phyloP scores from a whole-genome alignment of 257 asterid species.

The Thymus quinquecostatus region DNA sequence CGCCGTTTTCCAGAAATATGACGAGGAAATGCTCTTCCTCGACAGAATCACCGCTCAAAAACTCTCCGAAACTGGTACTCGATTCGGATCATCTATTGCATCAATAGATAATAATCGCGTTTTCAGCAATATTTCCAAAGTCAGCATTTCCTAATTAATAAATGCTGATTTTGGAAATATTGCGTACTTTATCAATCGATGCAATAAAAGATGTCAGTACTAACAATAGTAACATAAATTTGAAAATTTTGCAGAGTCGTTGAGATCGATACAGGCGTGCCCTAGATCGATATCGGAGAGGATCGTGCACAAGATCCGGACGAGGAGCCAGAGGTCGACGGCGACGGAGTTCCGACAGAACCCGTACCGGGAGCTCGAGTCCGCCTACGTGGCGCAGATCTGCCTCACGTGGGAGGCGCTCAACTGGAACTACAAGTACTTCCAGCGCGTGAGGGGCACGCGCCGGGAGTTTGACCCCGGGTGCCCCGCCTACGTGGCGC shows the following conservation, averaged over 20 bases:
- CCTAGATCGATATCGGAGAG: conserved; percentile 92
- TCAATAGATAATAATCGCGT: too few species aligned
- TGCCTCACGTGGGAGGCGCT: conserved; percentile 93
- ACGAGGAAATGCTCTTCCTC: conserved; percentile 88
- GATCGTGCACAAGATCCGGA: conserved; percentile 50
- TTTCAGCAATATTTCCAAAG: background rate
- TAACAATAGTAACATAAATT: too few species aligned
- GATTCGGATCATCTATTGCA: too few species aligned
- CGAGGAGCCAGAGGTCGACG: conserved; percentile 38
- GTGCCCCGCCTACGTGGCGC: conserved; percentile 79
- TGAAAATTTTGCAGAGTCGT: conserved; percentile 56
- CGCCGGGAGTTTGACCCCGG: conserved; percentile 63
- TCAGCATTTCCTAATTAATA: background rate
- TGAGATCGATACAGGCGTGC: conserved; percentile 73
- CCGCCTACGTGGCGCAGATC: conserved; percentile 87
- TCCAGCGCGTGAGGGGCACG: conserved; percentile 63
- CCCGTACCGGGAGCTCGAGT: conserved; percentile 76
- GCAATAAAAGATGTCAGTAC: too few species aligned
- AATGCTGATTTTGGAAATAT: background rate
- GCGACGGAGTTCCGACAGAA: conserved; percentile 45
- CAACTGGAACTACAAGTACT: conserved; percentile 83
- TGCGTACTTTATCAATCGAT: too few species aligned
- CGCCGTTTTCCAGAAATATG: conserved; percentile 84
- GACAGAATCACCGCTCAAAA: conserved; percentile 78
- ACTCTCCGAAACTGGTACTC: conserved; percentile 81